These are phyloP conservation scores for Chloris gayana DNA, from an alignment of 176 grass and related monocot species.

Conservation along the genomic window DNA sequence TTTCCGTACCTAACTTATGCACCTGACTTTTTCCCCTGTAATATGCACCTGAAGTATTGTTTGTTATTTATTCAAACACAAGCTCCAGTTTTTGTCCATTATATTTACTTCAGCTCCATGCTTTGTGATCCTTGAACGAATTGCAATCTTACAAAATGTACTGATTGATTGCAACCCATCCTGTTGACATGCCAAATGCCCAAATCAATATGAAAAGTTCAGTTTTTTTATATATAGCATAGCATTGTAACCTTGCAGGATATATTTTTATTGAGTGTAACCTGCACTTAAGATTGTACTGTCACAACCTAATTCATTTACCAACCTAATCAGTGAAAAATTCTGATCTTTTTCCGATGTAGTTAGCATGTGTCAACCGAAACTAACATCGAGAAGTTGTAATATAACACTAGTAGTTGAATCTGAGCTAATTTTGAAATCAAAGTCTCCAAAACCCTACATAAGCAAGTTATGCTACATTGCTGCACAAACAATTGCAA, in stretches of 20 bases:
- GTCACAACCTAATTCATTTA: neutral
- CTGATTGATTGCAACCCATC: neutral
- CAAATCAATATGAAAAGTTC: neutral
- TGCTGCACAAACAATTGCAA: neutral
- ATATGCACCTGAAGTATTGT: neutral
- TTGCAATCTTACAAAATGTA: conserved; percentile 1
- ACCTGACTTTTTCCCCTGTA: neutral
- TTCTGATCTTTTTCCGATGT: neutral
- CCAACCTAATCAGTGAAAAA: neutral
- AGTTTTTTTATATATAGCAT: neutral
- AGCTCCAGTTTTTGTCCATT: neutral
- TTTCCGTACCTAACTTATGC: neutral
- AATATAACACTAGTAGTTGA: neutral
- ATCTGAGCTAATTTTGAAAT: neutral
- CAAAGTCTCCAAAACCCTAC: neutral
- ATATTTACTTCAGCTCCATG: neutral
- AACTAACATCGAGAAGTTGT: neutral
- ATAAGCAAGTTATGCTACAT: neutral
- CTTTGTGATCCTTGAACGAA: conserved; percentile 9
- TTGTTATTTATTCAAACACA: conserved; percentile 13
- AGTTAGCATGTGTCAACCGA: neutral
- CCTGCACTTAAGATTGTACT: neutral
- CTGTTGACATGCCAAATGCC: neutral
- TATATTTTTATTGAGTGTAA: neutral
- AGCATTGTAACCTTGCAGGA: conserved; percentile 5